Conservation (phyloP, 2,329 filamentous ascomycete genomes). For the Xylaria hypoxylon region DNA sequence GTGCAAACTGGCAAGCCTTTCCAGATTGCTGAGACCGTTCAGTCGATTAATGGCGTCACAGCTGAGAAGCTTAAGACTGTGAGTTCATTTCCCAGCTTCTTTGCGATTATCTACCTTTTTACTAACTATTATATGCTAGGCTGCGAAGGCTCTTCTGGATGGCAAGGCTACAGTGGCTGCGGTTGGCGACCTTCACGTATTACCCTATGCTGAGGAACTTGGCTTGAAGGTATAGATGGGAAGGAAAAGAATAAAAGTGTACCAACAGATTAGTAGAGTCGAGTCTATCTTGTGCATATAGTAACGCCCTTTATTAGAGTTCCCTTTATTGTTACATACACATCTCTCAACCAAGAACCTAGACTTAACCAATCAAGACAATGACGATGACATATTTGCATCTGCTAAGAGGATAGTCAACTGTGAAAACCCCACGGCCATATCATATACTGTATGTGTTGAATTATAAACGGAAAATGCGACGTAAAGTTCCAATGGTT, state of each 20-base stretch:
- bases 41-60: conserved; percentile 83
- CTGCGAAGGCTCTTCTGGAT: conserved; percentile 87
- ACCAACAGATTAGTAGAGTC: conserved; percentile 58
- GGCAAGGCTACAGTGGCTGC: conserved; percentile 89
- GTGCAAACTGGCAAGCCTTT: conserved; percentile 84
- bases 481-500: too few relatives aligned
- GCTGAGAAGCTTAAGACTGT: conserved; percentile 87
- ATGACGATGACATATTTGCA: neutral
- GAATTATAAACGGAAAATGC: too few relatives aligned
- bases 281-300: conserved; percentile 60
- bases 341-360: neutral
- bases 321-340: conserved; percentile 37
- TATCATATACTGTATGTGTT: too few relatives aligned
- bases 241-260: conserved; percentile 52
- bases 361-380: conserved; percentile 5
- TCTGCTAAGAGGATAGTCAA: neutral
- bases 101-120: neutral
- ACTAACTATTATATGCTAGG: conserved; percentile 64
- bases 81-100: conserved; percentile 56
- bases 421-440: neutral
- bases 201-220: conserved; percentile 94
- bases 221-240: conserved; percentile 87
- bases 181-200: conserved; percentile 89
- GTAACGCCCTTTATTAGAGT: conserved; percentile 57
- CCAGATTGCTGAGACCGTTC: conserved; percentile 82